Evolutionary conservation across 192 early-diverging fungal species (phyloP).

Genomic region (Pilaira anomala): DNA sequence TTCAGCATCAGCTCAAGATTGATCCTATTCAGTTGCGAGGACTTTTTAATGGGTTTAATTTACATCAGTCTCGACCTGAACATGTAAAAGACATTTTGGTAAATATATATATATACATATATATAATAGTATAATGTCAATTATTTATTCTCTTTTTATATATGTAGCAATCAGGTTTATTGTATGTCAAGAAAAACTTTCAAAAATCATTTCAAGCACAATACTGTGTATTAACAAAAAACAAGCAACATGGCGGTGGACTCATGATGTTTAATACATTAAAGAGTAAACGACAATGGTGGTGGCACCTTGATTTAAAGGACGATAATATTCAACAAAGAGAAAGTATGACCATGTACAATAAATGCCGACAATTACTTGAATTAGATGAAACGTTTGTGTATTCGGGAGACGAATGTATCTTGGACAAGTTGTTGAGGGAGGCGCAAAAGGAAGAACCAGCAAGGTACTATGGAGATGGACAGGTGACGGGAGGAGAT

Average conservation of each 20-base stretch:
- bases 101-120: not conserved
- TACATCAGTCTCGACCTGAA: not conserved
- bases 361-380: not conserved
- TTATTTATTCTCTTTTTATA: not conserved
- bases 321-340: too few species aligned
- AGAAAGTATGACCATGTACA: not conserved
- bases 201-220: too few species aligned
- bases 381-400: not conserved
- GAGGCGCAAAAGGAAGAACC: not conserved
- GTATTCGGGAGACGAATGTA: not conserved
- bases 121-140: not conserved
- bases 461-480: not conserved
- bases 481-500: not conserved
- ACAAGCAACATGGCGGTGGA: not conserved
- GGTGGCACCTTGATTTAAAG: too few species aligned
- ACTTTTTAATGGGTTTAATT: not conserved
- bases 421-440: not conserved
- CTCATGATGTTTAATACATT: constrained; percentile 7
- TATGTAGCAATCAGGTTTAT: not conserved
- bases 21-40: too few species aligned
- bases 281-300: not conserved
- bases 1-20: not conserved
- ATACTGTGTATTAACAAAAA: not conserved
- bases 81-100: not conserved
- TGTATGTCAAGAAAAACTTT: constrained; percentile 1